These are phyloP conservation scores for Penium margaritaceum DNA, from an alignment of 139 green algal genomes.

Conservation along the genomic window DNA sequence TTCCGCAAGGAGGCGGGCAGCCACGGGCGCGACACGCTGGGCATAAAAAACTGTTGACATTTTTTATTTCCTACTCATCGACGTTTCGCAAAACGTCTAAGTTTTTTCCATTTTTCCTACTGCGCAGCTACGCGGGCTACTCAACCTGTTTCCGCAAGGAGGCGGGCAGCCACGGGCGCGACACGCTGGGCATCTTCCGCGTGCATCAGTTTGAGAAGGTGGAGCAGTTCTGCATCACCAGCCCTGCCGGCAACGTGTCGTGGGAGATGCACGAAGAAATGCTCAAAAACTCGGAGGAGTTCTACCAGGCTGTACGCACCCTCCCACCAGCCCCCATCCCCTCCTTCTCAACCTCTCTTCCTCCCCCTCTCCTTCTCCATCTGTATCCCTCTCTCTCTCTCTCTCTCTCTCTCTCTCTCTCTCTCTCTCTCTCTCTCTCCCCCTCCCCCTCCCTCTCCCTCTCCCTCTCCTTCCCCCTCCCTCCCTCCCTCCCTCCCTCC, in stretches of 20 bases:
- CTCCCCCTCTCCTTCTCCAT: neutral
- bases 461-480: too few species aligned
- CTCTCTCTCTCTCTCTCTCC: neutral
- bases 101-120: too few species aligned
- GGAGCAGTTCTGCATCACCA: constrained; percentile 93
- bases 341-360: neutral
- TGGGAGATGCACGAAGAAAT: constrained; percentile 96
- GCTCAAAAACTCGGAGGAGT: constrained; percentile 82
- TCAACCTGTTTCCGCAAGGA: constrained; percentile 99
- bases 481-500: too few species aligned
- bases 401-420: neutral
- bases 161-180: constrained; percentile 83
- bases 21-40: constrained; percentile 83
- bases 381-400: neutral
- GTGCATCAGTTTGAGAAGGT: constrained; percentile 98
- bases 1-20: constrained; percentile 96
- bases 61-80: too few species aligned
- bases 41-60: too few species aligned
- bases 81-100: too few species aligned
- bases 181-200: constrained; percentile 82
- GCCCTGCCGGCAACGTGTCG: constrained; percentile 67
- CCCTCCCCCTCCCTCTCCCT: neutral
- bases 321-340: neutral
- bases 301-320: constrained; percentile 67
- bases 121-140: constrained; percentile 82